Percentiles rank a stretch among this genome's conserved stretches.
phyloP scores from a whole-genome alignment of 352 stramenopile genomes.

The Lagenidium sp. region DNA sequence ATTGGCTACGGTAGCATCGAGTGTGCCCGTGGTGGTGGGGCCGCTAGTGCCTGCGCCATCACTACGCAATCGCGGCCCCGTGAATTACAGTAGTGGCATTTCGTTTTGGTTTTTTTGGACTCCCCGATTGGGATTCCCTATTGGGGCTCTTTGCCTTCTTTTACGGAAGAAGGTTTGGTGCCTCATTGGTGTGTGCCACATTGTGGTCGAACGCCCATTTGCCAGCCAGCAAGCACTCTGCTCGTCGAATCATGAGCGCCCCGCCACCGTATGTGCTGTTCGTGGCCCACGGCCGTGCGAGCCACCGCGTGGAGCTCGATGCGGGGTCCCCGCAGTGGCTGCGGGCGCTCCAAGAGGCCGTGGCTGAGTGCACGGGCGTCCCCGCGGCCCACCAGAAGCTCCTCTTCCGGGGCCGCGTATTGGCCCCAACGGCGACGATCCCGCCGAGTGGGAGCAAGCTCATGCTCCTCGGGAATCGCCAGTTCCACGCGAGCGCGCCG shows the following conservation, averaged over 20 bases:
- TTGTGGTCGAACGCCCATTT: background rate
- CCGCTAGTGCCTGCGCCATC: too few relatives aligned
- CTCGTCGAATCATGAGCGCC: background rate
- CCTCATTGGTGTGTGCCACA: background rate
- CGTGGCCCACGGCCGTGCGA: conserved; percentile 1
- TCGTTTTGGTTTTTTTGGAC: background rate
- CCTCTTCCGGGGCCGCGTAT: conserved; percentile 22
- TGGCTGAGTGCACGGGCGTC: conserved; percentile 20
- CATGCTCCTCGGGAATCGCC: conserved; percentile 29
- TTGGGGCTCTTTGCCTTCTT: background rate
- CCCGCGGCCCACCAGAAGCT: conserved; percentile 29
- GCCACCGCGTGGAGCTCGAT: background rate
- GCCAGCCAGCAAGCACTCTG: background rate
- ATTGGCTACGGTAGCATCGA: too few relatives aligned
- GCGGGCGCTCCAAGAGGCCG: conserved; percentile 13
- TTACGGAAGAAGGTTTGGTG: background rate
- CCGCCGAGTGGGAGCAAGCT: conserved; percentile 29
- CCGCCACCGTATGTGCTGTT: background rate
- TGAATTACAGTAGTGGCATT: background rate
- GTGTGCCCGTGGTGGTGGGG: too few relatives aligned
- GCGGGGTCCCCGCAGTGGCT: background rate
- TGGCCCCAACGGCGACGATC: background rate
- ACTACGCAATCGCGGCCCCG: too few relatives aligned
- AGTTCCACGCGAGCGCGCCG: conserved; percentile 11
- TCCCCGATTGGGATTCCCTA: background rate